Base-by-base conservation (phyloP, 257 asterid genomes). In the Nicotiana obtusifolia region DNA sequence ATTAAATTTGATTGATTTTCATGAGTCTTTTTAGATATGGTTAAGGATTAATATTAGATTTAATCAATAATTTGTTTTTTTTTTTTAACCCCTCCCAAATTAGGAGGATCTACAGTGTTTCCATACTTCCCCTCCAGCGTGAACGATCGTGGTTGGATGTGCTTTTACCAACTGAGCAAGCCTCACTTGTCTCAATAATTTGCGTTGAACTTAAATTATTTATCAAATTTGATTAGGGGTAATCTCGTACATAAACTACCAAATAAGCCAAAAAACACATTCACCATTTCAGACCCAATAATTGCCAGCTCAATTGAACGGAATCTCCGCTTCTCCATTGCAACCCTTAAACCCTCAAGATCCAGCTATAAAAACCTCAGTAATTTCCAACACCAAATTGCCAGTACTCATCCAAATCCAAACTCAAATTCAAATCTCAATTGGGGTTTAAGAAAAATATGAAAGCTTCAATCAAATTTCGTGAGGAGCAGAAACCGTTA, bases 381-480 rank as follows among this genome's bases (percentile, higher is more conserved):
- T 10, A 9, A 9, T 41, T 35, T 53, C 56, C 20, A 26, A 6
- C 3, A 61, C 11, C 49, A 20, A 15, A 6, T 5, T 10, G 17
- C 57, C 8, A 17, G 0, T 67, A 7, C 61, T 11, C 65, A 73
- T 60, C 6, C 20, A 17, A 59, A n/a, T 19, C 47, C 61, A 19
- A 80, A 80, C 26, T 65, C 37, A 68, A 75, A 19, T 44, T 5
- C 64, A n/a, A 3, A 41, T 53, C 47, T 44, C 49, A 31, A 14
- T 60, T 75, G 78, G 44, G 10, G 31, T 20, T 17, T 13, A 64
- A 11, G 7, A 22, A 2, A 20, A 88, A 44, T 10, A 95, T 95
- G 99, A 96, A 96, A 90, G 98, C 99, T 77, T 96, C 99, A 49
- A 91, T 96, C 86, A 96, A 89, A 82, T 96, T 94, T 62, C 93